Evolutionary conservation across 2,329 filamentous ascomycete genomes (phyloP), one percentile per base, ranked within the genome.

Genomic region (Tolypocladium sp.): DNA sequence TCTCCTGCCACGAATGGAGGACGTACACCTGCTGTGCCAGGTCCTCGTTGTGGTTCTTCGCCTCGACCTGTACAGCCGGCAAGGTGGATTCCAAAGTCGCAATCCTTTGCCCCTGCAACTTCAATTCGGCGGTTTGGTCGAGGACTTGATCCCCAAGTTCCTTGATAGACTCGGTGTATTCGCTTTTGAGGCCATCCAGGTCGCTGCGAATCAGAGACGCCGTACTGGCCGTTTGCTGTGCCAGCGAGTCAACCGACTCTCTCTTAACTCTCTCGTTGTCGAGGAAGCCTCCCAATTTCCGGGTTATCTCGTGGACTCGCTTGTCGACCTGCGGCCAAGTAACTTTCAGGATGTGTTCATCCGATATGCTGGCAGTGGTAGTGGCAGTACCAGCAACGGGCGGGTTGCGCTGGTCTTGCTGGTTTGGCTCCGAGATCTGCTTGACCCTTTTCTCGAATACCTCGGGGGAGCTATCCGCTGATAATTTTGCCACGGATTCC

Each of bases 1-100:
- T 82, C 58, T 76, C 77, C 60, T 76, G 83, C 61, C 80, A 81
- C 0, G 61, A 58, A 64, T 81, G 76, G 9, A 86, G 63, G 1
- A 72, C 66, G 25, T 64, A 64, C 5, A 80, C 38, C 53, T 75
- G 67, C 44, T 73, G 65, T 20, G 73, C 69, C 7, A 80, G 62
- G 5, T 67, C 66, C 0, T 72, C 68, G 22, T 58, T 9, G 46
- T 56, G 7, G 44, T 6, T 25, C 42, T 42, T 58, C 13, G 30
- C 46, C 2, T 65, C 61, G 15, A 61, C 20, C 7, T 57, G 57
- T 46, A 58, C 30, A 33, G 20, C 20, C 17, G 44, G 51, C 7
- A 58, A 33, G 4, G 33, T 4, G 5, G 33, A 35, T 8, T 61
- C 58, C 33, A 63, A 25, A 22, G 27, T n/a, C 2, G 37, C 44